These are phyloP conservation scores for Populus hybrid DNA, from an alignment of 441 rosid genomes.

Conservation along the genomic window DNA sequence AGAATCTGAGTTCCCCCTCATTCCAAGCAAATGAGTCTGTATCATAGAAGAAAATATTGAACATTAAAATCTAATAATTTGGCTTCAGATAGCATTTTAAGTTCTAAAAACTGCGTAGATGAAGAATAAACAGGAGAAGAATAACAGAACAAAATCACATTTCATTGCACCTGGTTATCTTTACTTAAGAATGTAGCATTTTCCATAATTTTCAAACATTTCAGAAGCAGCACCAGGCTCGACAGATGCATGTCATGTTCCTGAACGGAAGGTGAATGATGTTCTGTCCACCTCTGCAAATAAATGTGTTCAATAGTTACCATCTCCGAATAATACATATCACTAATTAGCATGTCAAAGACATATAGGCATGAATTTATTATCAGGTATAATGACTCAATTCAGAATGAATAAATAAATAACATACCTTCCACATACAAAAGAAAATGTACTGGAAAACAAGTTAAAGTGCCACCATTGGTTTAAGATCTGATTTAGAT, in stretches of 20 bases:
- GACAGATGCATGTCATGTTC: constrained; percentile 42
- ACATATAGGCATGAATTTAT: neutral
- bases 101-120: neutral
- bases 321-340: constrained; percentile 12
- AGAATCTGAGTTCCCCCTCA: constrained; percentile 47
- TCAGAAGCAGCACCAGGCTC: constrained; percentile 60
- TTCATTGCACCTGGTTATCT: constrained; percentile 77
- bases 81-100: constrained; percentile 4
- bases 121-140: constrained; percentile 2
- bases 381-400: neutral
- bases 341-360: neutral
- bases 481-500: neutral
- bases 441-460: neutral
- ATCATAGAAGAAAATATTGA: neutral
- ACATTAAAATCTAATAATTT: constrained; percentile 16
- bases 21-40: constrained; percentile 78
- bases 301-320: constrained; percentile 17
- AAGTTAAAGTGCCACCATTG: too few species aligned
- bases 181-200: constrained; percentile 95
- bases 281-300: constrained; percentile 59
- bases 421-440: neutral
- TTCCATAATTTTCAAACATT: constrained; percentile 95
- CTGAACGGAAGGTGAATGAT: constrained; percentile 27
- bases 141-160: constrained; percentile 15
- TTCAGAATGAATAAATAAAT: neutral